A percentile compares a stretch with the other conserved stretches of the same genome.
Evolutionary conservation across 352 stramenopile genomes (phyloP).

Genomic region (Phytophthora gonapodyides): DNA sequence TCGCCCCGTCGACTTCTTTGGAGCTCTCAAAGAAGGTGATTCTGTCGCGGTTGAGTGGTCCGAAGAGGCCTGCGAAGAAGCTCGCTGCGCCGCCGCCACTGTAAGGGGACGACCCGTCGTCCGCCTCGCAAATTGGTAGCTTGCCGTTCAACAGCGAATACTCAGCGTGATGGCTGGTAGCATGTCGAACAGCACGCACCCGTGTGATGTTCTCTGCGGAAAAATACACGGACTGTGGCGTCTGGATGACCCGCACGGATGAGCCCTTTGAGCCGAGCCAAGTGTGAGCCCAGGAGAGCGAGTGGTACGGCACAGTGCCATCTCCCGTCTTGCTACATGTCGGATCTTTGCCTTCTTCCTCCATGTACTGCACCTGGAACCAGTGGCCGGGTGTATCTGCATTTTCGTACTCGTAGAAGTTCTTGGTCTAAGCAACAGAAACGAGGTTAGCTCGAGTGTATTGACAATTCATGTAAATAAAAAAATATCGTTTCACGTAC

Average conservation of each 20-base stretch:
- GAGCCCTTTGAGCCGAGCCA: constrained; percentile 59
- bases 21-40: constrained; percentile 82
- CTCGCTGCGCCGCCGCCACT: constrained; percentile 22
- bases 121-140: constrained; percentile 39
- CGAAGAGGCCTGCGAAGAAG: constrained; percentile 76
- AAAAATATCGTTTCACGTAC: constrained; percentile 31
- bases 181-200: constrained; percentile 53
- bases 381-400: constrained; percentile 54
- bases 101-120: constrained; percentile 15
- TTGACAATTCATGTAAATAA: background rate
- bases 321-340: constrained; percentile 79
- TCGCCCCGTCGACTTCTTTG: constrained; percentile 29
- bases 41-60: constrained; percentile 47
- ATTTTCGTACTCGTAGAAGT: constrained; percentile 75
- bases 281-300: constrained; percentile 76
- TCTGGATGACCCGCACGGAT: constrained; percentile 69
- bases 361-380: constrained; percentile 60
- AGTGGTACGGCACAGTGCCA: constrained; percentile 80
- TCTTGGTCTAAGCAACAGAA: constrained; percentile 50
- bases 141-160: constrained; percentile 57
- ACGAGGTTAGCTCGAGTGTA: background rate
- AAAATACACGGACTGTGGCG: constrained; percentile 77
- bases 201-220: constrained; percentile 54
- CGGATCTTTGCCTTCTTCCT: constrained; percentile 50
- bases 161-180: constrained; percentile 58